Evolutionary conservation across 306 rosid genomes (phyloP).

Genomic region (Alnus rubra): DNA sequence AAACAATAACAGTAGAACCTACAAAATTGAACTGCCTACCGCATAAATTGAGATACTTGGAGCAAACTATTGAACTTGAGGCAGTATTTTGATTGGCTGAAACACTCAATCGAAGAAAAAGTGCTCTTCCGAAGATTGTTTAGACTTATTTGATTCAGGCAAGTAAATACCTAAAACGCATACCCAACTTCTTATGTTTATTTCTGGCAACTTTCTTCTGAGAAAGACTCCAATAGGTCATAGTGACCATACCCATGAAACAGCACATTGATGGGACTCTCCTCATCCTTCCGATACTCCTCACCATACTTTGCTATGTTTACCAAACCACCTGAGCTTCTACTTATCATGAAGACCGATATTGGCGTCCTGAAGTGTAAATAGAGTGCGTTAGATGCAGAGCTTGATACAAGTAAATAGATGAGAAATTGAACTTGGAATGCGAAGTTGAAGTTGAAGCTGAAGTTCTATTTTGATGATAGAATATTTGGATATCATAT

Average conservation of each 20-base stretch:
- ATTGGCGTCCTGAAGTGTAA: conserved; percentile 61
- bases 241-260: conserved; percentile 97
- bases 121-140: conserved; percentile 15
- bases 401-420: not conserved
- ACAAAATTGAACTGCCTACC: conserved; percentile 37
- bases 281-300: conserved; percentile 58
- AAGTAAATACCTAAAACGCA: conserved; percentile 12
- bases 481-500: not conserved
- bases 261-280: conserved; percentile 68
- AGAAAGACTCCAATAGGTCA: conserved; percentile 64
- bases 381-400: conserved; percentile 18
- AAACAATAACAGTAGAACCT: not conserved
- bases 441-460: not conserved
- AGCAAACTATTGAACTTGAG: conserved; percentile 23
- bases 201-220: conserved; percentile 35
- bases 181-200: conserved; percentile 35
- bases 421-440: not conserved
- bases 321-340: conserved; percentile 50
- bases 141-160: conserved; percentile 28
- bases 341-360: conserved; percentile 76
- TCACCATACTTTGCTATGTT: conserved; percentile 89
- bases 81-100: conserved; percentile 14
- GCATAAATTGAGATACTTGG: conserved; percentile 38
- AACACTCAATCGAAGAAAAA: conserved; percentile 17
- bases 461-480: not conserved